phyloP scores from a whole-genome alignment of 1,139 yeast species.

The Diutina catenulata region DNA sequence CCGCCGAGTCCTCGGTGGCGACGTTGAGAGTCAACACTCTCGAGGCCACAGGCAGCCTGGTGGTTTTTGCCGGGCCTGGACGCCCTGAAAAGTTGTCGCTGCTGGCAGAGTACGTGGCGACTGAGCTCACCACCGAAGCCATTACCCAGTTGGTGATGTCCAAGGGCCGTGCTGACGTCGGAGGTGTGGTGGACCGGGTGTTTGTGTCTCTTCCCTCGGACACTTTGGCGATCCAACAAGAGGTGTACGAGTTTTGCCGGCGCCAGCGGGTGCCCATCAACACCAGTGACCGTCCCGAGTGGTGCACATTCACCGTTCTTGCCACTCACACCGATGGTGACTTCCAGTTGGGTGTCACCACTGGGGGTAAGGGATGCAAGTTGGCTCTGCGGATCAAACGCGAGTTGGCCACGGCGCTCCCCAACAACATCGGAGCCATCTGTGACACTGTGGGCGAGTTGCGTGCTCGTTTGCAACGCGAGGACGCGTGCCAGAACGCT shows the following conservation, averaged over 20 bases:
- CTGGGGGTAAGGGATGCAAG: slow-evolving; percentile 85
- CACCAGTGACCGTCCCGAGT: slow-evolving; percentile 60
- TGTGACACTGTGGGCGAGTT: slow-evolving; percentile 61
- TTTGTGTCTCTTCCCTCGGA: slow-evolving; percentile 42
- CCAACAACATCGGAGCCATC: slow-evolving; percentile 56
- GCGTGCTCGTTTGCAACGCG: slow-evolving; percentile 42
- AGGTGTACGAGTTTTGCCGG: slow-evolving; percentile 39
- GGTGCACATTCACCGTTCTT: slow-evolving; percentile 64
- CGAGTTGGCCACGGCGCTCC: slow-evolving; percentile 56
- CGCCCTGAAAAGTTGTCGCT: background rate
- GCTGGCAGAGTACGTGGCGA: background rate
- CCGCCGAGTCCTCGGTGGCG: background rate
- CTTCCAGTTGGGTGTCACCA: slow-evolving; percentile 75
- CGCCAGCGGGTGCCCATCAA: slow-evolving; percentile 70
- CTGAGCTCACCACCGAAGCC: background rate
- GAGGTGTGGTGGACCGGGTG: slow-evolving; percentile 58
- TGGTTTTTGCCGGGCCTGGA: background rate
- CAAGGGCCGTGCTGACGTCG: slow-evolving; percentile 56
- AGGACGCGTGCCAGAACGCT: slow-evolving; percentile 25
- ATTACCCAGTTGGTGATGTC: slow-evolving; percentile 18
- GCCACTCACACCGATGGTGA: slow-evolving; percentile 65
- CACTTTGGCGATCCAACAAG: slow-evolving; percentile 16
- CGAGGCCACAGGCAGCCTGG: background rate
- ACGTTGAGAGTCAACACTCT: background rate
- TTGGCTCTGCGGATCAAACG: slow-evolving; percentile 72